Base-by-base conservation (phyloP, 441 rosid genomes). In the Breynia disticha region DNA sequence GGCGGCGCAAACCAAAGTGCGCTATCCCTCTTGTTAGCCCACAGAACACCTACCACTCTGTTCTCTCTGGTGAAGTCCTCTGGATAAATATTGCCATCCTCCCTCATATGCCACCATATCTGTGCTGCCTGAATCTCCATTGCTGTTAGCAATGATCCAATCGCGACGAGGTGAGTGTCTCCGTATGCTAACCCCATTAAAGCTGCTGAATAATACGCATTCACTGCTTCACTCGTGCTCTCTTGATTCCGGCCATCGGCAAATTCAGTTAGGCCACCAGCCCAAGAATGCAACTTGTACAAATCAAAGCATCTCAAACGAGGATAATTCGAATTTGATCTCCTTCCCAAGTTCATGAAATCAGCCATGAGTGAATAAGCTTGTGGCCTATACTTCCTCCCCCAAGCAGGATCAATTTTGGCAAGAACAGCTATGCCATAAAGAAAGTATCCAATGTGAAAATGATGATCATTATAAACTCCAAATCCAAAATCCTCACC, bases 401-500 rank as follows among this genome's bases (percentile, higher is more conserved):
- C 97, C 98, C 98, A 91, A 0, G 68, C 70, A 0, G 89, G 94
- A 41, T 90, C 95, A 49, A 85, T 69, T 76, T 90, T 90, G 4
- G 69, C 90, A 10, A 90, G 76, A 48, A 88, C 97, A 19, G 98
- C 91, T 65, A 91, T 88, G 10, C 71, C 95, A 53, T 91, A 86
- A 18, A 91, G 77, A 66, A 88, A 91, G 74, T 88, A 88, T 18
- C 98, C 98, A 22, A 91, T 22, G 64, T 88, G 97, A 63, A 72
- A 87, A 67, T 88, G 95, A 61, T 88, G 95, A 54, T 82, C 90
- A 57, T 82, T 88, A 59, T 75, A 91, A 32, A 81, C n/a, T 19
- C 97, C 97, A 18, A 88, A 91, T 12, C 97, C 97, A 42, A 84
- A 91, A 72, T 91, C 98, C 0, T 89, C 95, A 45, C 89, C 85